Percentiles rank a stretch among this genome's conserved stretches.
These are phyloP conservation scores for Mycosarcoma mackinlayi DNA, from an alignment of 1,284 basidiomycete species.

Conservation along the genomic window DNA sequence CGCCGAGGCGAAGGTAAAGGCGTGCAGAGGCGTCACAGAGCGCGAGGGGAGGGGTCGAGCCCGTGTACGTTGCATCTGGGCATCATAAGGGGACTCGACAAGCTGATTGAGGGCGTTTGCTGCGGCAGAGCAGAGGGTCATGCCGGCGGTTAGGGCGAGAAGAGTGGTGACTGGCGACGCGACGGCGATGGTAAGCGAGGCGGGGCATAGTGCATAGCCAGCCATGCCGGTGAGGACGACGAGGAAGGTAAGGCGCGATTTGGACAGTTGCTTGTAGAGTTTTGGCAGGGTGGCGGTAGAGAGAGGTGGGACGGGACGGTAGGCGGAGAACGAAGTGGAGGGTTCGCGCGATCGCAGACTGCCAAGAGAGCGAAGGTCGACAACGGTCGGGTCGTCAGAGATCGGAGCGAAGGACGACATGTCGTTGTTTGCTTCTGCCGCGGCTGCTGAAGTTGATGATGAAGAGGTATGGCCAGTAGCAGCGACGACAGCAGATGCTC, in stretches of 20 bases:
- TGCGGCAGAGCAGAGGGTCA: constrained; percentile 88
- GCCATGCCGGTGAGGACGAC: constrained; percentile 91
- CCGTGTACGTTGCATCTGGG: constrained; percentile 93
- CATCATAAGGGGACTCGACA: constrained; percentile 93
- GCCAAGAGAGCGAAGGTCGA: constrained; percentile 32
- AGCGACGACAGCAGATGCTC: not conserved
- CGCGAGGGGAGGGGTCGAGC: constrained; percentile 87
- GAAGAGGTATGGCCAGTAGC: not conserved
- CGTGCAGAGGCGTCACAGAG: constrained; percentile 85
- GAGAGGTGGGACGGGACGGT: constrained; percentile 47
- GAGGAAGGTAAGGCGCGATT: constrained; percentile 86
- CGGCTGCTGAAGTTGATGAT: not conserved
- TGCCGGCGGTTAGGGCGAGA: constrained; percentile 87
- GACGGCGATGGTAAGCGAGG: constrained; percentile 44
- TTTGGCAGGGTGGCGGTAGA: constrained; percentile 29
- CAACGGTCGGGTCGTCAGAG: constrained; percentile 52
- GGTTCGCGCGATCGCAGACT: constrained; percentile 31
- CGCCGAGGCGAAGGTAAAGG: constrained; percentile 79
- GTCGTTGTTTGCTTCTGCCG: constrained; percentile 6
- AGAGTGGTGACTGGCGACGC: constrained; percentile 70
- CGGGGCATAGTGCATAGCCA: constrained; percentile 84
- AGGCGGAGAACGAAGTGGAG: constrained; percentile 30
- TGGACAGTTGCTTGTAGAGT: constrained; percentile 83
- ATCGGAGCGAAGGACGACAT: constrained; percentile 38
- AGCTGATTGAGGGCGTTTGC: constrained; percentile 96